A percentile compares a stretch with the other conserved stretches of the same genome.
Evolutionary conservation across 2,329 filamentous ascomycete genomes (phyloP).

Genomic region (Fusarium ambrosium): DNA sequence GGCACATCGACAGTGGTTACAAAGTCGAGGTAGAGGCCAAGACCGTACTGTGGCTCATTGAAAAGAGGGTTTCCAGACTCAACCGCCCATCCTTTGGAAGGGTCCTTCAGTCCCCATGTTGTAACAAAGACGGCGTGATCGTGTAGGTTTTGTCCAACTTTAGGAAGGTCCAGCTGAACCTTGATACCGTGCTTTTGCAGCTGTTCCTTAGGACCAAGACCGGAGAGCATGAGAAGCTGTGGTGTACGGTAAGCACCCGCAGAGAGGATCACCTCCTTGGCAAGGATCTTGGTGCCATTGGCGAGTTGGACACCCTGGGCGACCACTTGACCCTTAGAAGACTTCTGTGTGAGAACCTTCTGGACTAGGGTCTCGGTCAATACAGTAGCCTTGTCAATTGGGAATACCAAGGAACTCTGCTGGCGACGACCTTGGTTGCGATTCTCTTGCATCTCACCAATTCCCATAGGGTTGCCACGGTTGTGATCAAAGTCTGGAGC

Average conservation of each 20-base stretch:
- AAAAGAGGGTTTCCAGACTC: conserved; percentile 4
- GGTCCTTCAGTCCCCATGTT: background rate
- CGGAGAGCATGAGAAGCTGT: conserved; percentile 55
- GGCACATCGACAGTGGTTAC: background rate
- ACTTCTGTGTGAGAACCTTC: conserved; percentile 32
- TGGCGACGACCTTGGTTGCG: conserved; percentile 37
- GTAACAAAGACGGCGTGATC: background rate
- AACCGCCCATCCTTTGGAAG: background rate
- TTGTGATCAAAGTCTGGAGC: conserved; percentile 35
- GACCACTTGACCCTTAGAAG: background rate
- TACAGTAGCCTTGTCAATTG: conserved; percentile 42
- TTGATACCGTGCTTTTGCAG: conserved; percentile 17
- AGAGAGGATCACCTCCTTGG: conserved; percentile 53
- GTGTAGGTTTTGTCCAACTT: background rate
- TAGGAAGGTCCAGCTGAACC: background rate
- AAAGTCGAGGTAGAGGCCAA: background rate
- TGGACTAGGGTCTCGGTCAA: conserved; percentile 43
- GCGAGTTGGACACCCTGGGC: conserved; percentile 8
- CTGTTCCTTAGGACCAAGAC: conserved; percentile 50
- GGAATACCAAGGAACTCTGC: conserved; percentile 38
- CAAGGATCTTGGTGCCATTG: conserved; percentile 40
- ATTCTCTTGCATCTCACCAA: conserved; percentile 48
- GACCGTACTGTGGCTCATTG: background rate
- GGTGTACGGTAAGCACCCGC: conserved; percentile 54
- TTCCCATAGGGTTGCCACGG: conserved; percentile 46